Base-by-base conservation (phyloP, 1,284 basidiomycete species). In the Tetrapyrgos nigripes region DNA sequence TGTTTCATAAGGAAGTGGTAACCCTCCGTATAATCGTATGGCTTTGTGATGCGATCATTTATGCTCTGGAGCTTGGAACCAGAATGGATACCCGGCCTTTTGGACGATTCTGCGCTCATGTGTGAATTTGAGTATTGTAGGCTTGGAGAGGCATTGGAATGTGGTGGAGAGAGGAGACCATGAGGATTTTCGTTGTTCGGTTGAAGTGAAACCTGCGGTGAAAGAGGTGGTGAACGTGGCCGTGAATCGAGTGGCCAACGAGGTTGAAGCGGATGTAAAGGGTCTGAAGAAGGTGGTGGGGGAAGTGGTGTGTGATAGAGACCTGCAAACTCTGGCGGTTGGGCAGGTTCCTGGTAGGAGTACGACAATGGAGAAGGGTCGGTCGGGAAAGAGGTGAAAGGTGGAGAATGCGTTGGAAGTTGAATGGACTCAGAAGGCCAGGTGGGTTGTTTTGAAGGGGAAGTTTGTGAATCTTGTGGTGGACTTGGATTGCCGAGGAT, bases 1-100 rank as follows among this genome's bases (percentile, higher is more conserved):
- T 94, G 92, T 76, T 94, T 92, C 92, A 97, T 97, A 67, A 97
- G 79, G 72, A 92, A 92, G 72, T 97, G 96, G 73, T 97, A 97
- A 21, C 94, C 93, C 76, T 96, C 90, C 14, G 93, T 96, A 70
- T 97, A 97, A 71, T 95, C 93, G 70, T 94, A 96, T 10, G 92
- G 89, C 68, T 85, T 83, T n/a, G 86, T 90, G 35, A 96, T 85
- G 54, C 82, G 83, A 64, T 86, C 81, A 66, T 93, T 91, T 60
- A 94, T 91, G 60, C 78, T 87, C 77, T 85, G 83, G 57, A 83
- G 71, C 57, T 83, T 75, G 29, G 80, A 79, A 28, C 73, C 67
- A 60, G 50, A 61, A 29, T 71, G 67, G 35, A 69, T 71, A 58
- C 43, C 45, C 51, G 63, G 35, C 74, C 71, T 27, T 68, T 59